Percentiles rank a stretch among this genome's conserved stretches.
Conservation (phyloP, 805 yeast species). For the Candida khao-thaluensis region DNA sequence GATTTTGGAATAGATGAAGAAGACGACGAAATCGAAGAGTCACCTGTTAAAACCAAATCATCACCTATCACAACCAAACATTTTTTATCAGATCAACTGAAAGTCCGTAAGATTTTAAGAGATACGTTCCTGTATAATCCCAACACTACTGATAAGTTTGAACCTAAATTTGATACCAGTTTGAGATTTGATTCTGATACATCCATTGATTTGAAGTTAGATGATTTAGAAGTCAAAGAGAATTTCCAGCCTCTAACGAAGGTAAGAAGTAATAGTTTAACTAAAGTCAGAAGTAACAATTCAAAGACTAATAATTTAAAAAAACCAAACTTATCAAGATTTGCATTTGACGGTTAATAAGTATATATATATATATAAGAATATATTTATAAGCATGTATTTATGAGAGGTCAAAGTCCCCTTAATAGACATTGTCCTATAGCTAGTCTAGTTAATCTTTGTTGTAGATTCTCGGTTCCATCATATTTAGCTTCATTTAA, state of each 20-base stretch:
- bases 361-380: background rate
- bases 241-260: background rate
- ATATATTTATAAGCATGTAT: background rate
- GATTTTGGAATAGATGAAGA: slow-evolving; percentile 26
- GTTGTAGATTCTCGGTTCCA: slow-evolving; percentile 16
- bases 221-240: slow-evolving; percentile 3
- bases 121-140: slow-evolving; percentile 23
- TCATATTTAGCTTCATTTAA: slow-evolving; percentile 28
- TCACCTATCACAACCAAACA: background rate
- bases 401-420: slow-evolving; percentile 32
- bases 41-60: slow-evolving; percentile 30
- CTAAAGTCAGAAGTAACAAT: no score
- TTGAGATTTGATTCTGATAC: slow-evolving; percentile 5
- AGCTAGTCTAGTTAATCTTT: slow-evolving; percentile 38
- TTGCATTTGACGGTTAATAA: slow-evolving; percentile 16
- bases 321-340: slow-evolving; percentile 15
- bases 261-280: background rate
- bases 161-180: background rate
- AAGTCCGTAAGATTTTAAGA: slow-evolving; percentile 17
- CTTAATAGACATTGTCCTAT: slow-evolving; percentile 50
- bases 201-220: slow-evolving; percentile 7
- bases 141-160: slow-evolving; percentile 1
- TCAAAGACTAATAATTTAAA: no score
- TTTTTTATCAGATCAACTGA: slow-evolving; percentile 4
- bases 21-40: slow-evolving; percentile 41